Evolutionary conservation across 306 rosid species (phyloP).

Genomic region (apple (Malus domestica)): DNA sequence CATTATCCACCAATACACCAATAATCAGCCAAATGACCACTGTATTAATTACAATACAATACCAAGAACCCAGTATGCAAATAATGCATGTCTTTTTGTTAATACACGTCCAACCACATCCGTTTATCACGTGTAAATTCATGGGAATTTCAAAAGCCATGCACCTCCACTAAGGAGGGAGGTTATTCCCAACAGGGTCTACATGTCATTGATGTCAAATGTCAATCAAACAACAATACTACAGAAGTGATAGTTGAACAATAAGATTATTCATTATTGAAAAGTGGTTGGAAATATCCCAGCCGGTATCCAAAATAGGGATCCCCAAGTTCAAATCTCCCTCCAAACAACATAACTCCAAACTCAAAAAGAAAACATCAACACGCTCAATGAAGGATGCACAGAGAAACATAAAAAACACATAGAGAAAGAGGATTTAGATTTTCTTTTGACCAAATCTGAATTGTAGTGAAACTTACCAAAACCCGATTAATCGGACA

Average conservation of each 20-base stretch:
- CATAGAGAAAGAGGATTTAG: neutral
- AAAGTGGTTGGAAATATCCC: neutral
- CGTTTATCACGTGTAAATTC: neutral
- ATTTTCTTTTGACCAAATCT: neutral
- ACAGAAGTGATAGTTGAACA: neutral
- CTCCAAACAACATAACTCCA: neutral
- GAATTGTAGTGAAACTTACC: slow-evolving; percentile 41
- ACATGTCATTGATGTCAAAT: neutral
- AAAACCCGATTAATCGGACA: slow-evolving; percentile 85
- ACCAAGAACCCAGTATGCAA: neutral
- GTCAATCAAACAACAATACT: neutral
- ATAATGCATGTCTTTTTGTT: too few species aligned
- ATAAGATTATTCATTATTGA: neutral
- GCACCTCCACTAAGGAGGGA: too few species aligned
- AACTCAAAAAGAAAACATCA: neutral
- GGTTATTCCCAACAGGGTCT: too few species aligned
- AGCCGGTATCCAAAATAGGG: neutral
- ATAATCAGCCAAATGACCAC: neutral
- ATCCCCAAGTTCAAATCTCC: neutral
- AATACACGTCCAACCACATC: neutral
- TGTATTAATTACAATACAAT: neutral
- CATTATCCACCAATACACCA: neutral
- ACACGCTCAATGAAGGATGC: neutral
- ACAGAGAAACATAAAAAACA: neutral
- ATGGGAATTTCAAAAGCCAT: too few species aligned